phyloP scores from a whole-genome alignment of 2,329 filamentous ascomycete genomes.

The Aspergillus cejpii region DNA sequence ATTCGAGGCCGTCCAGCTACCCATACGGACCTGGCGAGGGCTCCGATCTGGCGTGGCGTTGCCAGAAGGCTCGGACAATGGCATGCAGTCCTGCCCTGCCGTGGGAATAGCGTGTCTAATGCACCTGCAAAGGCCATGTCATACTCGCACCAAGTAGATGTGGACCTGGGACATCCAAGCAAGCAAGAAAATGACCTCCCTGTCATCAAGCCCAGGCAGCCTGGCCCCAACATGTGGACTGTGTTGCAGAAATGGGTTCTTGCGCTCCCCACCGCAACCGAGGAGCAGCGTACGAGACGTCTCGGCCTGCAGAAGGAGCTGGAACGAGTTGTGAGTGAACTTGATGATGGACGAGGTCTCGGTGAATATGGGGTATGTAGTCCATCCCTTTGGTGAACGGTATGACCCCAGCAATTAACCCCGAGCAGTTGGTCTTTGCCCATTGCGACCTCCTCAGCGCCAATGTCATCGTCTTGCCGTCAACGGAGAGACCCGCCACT shows the following conservation, averaged over 20 bases:
- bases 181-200: constrained; percentile 15
- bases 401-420: not conserved
- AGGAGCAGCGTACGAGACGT: constrained; percentile 61
- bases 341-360: constrained; percentile 71
- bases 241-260: constrained; percentile 94
- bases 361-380: constrained; percentile 61
- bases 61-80: constrained; percentile 82
- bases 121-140: constrained; percentile 15
- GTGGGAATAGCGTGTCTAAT: constrained; percentile 35
- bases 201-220: constrained; percentile 56
- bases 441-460: constrained; percentile 95
- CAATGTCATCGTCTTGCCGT: constrained; percentile 78
- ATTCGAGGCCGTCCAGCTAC: constrained; percentile 73
- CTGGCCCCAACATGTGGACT: constrained; percentile 83
- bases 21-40: constrained; percentile 69
- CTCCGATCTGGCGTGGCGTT: constrained; percentile 72
- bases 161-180: constrained; percentile 12
- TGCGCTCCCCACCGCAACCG: constrained; percentile 68
- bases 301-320: constrained; percentile 67
- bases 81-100: constrained; percentile 67
- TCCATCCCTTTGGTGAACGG: not conserved
- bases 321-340: constrained; percentile 58
- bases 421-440: constrained; percentile 69
- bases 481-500: constrained; percentile 24
- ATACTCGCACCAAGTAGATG: constrained; percentile 19